Percentiles rank a stretch among this genome's conserved stretches.
Evolutionary conservation across 345 rosid genomes (phyloP).

Genomic region (Adansonia digitata): DNA sequence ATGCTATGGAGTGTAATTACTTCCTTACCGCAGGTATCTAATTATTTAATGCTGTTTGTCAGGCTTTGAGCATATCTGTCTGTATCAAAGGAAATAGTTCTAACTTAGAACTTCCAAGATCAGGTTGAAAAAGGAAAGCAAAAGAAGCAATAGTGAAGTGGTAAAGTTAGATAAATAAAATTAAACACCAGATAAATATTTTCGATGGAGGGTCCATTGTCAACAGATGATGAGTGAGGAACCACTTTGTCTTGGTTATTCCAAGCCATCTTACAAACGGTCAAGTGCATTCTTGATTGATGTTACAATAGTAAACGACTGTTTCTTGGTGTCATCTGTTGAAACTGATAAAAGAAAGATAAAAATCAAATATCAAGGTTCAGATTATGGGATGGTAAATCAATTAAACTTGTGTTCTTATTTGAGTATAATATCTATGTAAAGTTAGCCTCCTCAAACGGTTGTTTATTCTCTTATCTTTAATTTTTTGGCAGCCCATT

Average conservation of each 20-base stretch:
- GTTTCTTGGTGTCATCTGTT: background rate
- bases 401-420: background rate
- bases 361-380: background rate
- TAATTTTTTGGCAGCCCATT: conserved; percentile 55
- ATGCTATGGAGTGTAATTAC: conserved; percentile 99
- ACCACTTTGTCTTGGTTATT: background rate
- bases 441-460: background rate
- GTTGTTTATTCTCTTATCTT: background rate
- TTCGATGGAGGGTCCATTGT: background rate
- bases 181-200: background rate
- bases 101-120: background rate
- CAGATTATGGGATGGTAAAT: background rate
- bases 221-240: background rate
- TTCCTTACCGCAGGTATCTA: conserved; percentile 87
- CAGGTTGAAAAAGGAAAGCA: background rate
- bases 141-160: background rate
- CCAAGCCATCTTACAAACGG: background rate
- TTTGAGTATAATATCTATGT: background rate
- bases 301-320: background rate
- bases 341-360: background rate
- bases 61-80: background rate
- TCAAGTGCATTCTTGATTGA: background rate
- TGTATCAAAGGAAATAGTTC: background rate
- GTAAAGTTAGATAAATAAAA: background rate
- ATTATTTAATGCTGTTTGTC: conserved; percentile 2